These are phyloP conservation scores for Naganishia randhawae DNA, from an alignment of 768 basidiomycete genomes.

Conservation along the genomic window DNA sequence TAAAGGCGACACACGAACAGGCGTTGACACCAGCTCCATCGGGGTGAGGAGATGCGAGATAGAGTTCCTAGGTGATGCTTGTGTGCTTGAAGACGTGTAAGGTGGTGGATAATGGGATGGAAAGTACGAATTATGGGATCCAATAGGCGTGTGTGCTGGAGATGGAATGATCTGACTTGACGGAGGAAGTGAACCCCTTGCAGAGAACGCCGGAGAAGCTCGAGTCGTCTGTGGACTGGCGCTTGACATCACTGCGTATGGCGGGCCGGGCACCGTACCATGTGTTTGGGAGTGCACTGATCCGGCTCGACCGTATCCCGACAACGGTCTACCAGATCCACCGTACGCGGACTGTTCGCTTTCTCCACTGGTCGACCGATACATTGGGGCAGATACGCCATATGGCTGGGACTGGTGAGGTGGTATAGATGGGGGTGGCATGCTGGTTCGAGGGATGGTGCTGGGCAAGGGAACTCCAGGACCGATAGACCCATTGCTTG, in stretches of 20 bases:
- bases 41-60: not conserved
- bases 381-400: not conserved
- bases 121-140: not conserved
- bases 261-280: not conserved
- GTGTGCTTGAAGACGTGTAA: not conserved
- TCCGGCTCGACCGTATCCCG: not conserved
- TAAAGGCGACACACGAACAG: not conserved
- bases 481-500: not conserved
- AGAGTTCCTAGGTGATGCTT: not conserved
- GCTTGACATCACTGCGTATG: not conserved
- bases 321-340: not conserved
- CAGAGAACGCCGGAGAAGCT: not conserved
- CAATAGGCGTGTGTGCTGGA: not conserved
- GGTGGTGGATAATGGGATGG: not conserved
- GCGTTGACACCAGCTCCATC: not conserved
- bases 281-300: not conserved
- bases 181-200: not conserved
- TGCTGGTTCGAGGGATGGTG: not conserved
- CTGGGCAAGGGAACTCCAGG: not conserved
- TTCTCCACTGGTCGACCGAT: not conserved
- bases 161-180: not conserved
- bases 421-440: not conserved
- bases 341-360: not conserved
- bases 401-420: not conserved
- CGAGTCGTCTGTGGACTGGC: not conserved